Evolutionary conservation across 805 yeast genomes (phyloP), one percentile per base, ranked within the genome.

Genomic region (Cyberlindnera xishuangbannaensis): DNA sequence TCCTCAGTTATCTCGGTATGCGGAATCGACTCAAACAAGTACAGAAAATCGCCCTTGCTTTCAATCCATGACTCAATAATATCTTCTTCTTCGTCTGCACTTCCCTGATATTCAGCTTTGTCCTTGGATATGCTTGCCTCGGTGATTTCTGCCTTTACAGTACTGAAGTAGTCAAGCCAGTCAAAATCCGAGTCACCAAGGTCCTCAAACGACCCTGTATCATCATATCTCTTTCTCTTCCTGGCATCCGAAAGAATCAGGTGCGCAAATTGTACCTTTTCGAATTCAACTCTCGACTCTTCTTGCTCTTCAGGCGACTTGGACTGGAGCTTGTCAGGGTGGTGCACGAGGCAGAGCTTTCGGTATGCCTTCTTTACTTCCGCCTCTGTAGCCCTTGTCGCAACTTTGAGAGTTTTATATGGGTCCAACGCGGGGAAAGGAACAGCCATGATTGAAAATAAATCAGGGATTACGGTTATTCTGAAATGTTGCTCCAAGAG

Each of bases 201-300:
- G 9, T 69, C 76, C 7, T 65, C 70, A 19, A 78, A 50, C 3
- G 75, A 65, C 1, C 95, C 95, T 0, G 90, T 80, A n/a, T 56
- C 51, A 48, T 86, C 95, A 50, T 73, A 86, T 15, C 71, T 55
- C 27, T 62, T 62, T 18, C 85, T 63, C 41, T 72, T 69, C 23
- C 56, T 53, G 1, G 67, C 61, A 49, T 86, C 92, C 18, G 74
- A 64, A 17, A 86, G 60, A 1, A 86, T 67, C 27, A 78, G 64
- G 53, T 83, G 84, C 15, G 95, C 79, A 48, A 83, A 78, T 51
- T 84, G 88, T 14, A 86, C 68, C 44, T 72, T 60, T 31, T 85
- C 82, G 55, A 87, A 86, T 40, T 47, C 47, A n/a, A 22, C 29
- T 34, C 58, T 62, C 22, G 66, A 54, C 30, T 49, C 59, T 9